Base-by-base conservation (phyloP, 2,329 filamentous ascomycete species). In the Diaporthe vaccinii region DNA sequence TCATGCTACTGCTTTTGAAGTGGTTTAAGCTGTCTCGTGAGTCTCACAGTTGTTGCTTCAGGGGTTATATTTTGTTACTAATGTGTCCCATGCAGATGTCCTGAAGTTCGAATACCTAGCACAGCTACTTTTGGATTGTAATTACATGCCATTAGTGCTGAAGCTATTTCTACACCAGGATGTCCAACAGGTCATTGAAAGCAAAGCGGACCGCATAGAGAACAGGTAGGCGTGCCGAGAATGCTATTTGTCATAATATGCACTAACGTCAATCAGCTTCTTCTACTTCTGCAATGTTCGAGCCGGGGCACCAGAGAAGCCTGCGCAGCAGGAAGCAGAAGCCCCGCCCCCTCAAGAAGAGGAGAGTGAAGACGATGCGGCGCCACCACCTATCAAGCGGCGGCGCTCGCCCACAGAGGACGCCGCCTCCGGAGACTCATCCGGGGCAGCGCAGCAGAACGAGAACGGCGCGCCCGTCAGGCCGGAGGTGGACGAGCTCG, bases 151-250 rank as follows among this genome's bases (percentile, higher is more conserved):
- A 0, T 87, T 99, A 41, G 93, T 98, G 34, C 86, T 99, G 44
- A 98, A 98, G 85, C 91, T 98, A 67, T 96, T 98, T 83, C 95
- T 96, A 68, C 93, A 98, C 81, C 96, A 98, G 83, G 97, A 99
- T 78, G 92, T 98, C 49, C 96, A 98, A 79, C 93, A 95, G 81
- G 91, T 96, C 4, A 93, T 98, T 44, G 95, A 97, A 79, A 95
- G 93, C 84, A 94, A 92, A 81, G 93, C 93, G 75, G 96, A 98
- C 81, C 91, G 94, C 49, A 89, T 94, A 69, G 95, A 98, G 78
- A 89, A 95, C 72, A 95, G 94, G 94, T 95, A 85, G 8, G 65
- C 28, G 14, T 28, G 31, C 31, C 15, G 4, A 15, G 20, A n/a
- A 34, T 67, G 22, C 57, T 51, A 25, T 44, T 49, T 4, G 10